Conservation (phyloP, 495 filamentous ascomycete genomes). For the Penicillium pancosmium region DNA sequence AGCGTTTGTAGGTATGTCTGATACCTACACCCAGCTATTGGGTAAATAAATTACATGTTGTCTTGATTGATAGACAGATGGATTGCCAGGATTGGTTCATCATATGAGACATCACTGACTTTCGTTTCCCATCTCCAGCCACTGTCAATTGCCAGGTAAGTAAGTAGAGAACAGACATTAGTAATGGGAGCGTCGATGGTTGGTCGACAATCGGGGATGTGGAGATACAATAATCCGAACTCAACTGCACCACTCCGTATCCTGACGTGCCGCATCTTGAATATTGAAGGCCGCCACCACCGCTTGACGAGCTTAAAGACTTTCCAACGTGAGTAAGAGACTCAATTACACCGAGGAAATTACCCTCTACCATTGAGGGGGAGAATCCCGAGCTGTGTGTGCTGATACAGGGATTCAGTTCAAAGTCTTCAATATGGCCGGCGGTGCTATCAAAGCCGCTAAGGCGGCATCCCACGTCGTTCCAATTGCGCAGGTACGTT, state of each 20-base stretch:
- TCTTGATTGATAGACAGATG: too few relatives aligned
- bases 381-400: background rate
- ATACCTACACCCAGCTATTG: background rate
- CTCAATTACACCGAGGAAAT: background rate
- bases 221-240: slow-evolving; percentile 8
- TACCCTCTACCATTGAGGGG: too few relatives aligned
- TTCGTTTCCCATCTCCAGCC: background rate
- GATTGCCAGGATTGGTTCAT: too few relatives aligned
- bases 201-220: background rate
- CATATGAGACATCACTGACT: background rate
- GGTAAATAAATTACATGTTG: background rate
- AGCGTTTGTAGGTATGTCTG: background rate
- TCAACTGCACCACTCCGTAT: slow-evolving; percentile 16
- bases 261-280: slow-evolving; percentile 22
- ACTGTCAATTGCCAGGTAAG: too few relatives aligned
- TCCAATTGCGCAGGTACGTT: slow-evolving; percentile 40
- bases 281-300: slow-evolving; percentile 13
- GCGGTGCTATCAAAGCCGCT: slow-evolving; percentile 43
- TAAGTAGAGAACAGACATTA: background rate
- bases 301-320: slow-evolving; percentile 17
- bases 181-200: background rate
- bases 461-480: slow-evolving; percentile 46
- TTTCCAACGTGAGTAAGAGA: slow-evolving; percentile 19
- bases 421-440: slow-evolving; percentile 44
- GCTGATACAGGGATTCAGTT: slow-evolving; percentile 23